Conservation (phyloP, 2,329 filamentous ascomycete species). For the Trichoderma atrobrunneum region DNA sequence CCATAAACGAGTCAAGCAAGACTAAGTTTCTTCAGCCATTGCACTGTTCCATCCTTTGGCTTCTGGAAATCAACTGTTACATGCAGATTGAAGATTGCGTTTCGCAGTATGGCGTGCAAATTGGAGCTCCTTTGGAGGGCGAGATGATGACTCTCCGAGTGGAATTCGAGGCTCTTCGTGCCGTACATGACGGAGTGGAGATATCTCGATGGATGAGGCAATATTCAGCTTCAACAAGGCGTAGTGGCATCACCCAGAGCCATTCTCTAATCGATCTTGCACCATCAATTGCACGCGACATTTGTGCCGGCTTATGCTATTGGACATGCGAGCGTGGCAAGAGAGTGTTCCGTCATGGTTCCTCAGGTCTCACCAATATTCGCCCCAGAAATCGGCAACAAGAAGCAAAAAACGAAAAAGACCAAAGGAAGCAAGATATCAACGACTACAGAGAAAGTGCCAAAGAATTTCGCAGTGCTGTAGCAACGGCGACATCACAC, state of each 20-base stretch:
- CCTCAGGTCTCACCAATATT: neutral
- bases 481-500: conserved; percentile 6
- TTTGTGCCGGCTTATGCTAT: neutral
- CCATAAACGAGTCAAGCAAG: neutral
- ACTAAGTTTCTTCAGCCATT: neutral
- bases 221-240: neutral
- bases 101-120: neutral
- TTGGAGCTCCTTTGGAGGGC: neutral
- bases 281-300: conserved; percentile 7
- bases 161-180: neutral
- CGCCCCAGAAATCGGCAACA: neutral
- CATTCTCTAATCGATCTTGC: neutral
- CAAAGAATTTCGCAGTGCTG: neutral
- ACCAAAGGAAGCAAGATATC: neutral
- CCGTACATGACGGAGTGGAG: neutral
- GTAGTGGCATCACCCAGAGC: neutral
- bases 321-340: neutral
- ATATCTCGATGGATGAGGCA: neutral
- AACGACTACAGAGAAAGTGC: neutral
- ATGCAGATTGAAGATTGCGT: conserved; percentile 8
- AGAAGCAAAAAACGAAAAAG: neutral
- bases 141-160: neutral
- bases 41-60: neutral
- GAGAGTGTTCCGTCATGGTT: neutral
- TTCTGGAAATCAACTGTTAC: conserved; percentile 8